Evolutionary conservation across 2,329 filamentous ascomycete genomes (phyloP).

Genomic region (Sphaerulina musiva): DNA sequence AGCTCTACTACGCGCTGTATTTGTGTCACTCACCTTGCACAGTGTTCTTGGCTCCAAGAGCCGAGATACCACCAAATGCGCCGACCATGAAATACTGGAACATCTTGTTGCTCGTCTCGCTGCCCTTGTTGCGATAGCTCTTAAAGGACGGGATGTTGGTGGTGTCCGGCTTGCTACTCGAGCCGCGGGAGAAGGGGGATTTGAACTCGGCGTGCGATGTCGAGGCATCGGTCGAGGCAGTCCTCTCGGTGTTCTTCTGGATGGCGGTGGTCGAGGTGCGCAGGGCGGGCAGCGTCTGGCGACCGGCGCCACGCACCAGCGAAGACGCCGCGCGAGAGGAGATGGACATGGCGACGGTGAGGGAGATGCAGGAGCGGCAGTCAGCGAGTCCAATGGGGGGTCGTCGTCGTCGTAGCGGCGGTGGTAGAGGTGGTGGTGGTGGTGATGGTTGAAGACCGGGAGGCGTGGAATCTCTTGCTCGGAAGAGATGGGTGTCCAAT

Average conservation of each 20-base stretch:
- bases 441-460: neutral
- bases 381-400: constrained; percentile 21
- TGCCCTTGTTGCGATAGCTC: constrained; percentile 70
- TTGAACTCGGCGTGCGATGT: constrained; percentile 42
- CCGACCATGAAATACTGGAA: constrained; percentile 99
- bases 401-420: neutral
- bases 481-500: neutral
- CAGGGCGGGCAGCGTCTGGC: constrained; percentile 42
- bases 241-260: constrained; percentile 33
- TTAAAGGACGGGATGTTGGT: constrained; percentile 81
- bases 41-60: constrained; percentile 93
- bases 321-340: constrained; percentile 43
- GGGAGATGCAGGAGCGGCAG: constrained; percentile 19
- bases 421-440: constrained; percentile 10
- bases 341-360: constrained; percentile 43
- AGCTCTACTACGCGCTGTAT: neutral
- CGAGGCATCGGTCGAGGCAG: constrained; percentile 30
- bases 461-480: neutral
- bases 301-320: constrained; percentile 43
- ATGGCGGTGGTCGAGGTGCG: constrained; percentile 40
- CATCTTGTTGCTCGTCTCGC: constrained; percentile 69
- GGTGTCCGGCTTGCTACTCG: constrained; percentile 39
- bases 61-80: constrained; percentile 82
- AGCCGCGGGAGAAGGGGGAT: constrained; percentile 50
- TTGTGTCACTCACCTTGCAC: constrained; percentile 72